phyloP scores from a whole-genome alignment of 192 early-diverging fungal genomes.

The Podila epicladia region DNA sequence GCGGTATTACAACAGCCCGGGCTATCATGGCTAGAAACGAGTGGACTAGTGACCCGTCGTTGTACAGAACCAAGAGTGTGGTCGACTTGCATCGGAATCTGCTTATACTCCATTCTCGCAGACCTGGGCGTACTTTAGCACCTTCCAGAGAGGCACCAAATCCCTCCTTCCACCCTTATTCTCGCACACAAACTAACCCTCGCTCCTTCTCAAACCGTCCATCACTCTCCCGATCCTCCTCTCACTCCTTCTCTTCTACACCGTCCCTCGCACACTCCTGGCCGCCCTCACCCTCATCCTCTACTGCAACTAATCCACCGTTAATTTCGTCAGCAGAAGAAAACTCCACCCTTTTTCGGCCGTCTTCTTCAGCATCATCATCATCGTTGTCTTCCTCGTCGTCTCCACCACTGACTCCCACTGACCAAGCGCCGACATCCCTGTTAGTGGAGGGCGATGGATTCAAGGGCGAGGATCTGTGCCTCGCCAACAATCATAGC shows the following conservation, averaged over 20 bases:
- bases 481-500: background rate
- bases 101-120: slow-evolving; percentile 3
- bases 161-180: background rate
- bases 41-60: background rate
- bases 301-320: background rate
- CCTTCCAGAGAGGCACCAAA: background rate
- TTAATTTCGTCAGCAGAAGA: background rate
- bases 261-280: background rate
- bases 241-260: background rate
- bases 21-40: background rate
- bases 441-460: background rate
- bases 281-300: background rate
- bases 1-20: background rate
- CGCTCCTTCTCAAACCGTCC: background rate
- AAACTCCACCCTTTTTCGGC: background rate
- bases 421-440: background rate
- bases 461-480: background rate
- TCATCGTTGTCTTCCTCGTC: background rate
- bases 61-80: background rate
- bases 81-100: background rate
- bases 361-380: background rate
- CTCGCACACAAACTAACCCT: background rate
- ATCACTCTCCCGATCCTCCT: background rate
- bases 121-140: background rate
- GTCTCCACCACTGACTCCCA: background rate